Percentiles rank a stretch among this genome's conserved stretches.
Conservation (phyloP, 192 early-diverging fungal species). For the Pilaira anomala region DNA sequence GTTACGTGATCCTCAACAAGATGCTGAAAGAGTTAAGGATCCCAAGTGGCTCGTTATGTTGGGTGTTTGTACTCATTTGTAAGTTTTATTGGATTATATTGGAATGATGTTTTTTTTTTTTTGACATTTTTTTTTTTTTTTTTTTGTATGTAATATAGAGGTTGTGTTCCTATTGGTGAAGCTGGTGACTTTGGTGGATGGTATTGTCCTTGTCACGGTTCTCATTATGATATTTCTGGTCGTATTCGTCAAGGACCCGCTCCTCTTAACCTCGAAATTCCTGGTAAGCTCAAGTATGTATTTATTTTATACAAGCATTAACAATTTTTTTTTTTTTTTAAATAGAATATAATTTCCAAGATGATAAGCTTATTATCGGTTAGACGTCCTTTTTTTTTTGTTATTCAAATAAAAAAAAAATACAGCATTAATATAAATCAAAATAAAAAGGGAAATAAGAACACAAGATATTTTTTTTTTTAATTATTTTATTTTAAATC, state of each 20-base stretch:
- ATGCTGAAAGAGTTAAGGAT: conserved; percentile 83
- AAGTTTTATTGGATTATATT: conserved; percentile 17
- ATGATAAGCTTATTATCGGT: conserved; percentile 84
- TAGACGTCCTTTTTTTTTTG: conserved; percentile 38
- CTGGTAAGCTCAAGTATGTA: conserved; percentile 48
- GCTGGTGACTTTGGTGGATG: conserved; percentile 98
- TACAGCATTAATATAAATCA: too few species aligned
- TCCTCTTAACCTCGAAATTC: conserved; percentile 97
- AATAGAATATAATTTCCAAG: conserved; percentile 61
- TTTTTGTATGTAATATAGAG: conserved; percentile 50
- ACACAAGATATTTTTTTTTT: background rate
- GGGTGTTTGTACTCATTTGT: conserved; percentile 62
- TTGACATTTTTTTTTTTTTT: conserved; percentile 15
- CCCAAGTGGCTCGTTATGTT: conserved; percentile 98
- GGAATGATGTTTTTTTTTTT: too few species aligned
- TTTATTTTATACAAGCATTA: background rate
- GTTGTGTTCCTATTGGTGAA: conserved; percentile 97
- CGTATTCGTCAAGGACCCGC: conserved; percentile 98
- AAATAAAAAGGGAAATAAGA: background rate
- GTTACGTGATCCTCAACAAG: conserved; percentile 89
- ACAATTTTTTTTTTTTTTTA: background rate
- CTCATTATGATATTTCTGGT: conserved; percentile 98
- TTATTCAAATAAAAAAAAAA: too few species aligned
- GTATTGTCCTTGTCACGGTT: conserved; percentile 99
- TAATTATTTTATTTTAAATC: background rate